Conservation (phyloP, 2,329 filamentous ascomycete genomes). For the Cordyceps fumosorosea region DNA sequence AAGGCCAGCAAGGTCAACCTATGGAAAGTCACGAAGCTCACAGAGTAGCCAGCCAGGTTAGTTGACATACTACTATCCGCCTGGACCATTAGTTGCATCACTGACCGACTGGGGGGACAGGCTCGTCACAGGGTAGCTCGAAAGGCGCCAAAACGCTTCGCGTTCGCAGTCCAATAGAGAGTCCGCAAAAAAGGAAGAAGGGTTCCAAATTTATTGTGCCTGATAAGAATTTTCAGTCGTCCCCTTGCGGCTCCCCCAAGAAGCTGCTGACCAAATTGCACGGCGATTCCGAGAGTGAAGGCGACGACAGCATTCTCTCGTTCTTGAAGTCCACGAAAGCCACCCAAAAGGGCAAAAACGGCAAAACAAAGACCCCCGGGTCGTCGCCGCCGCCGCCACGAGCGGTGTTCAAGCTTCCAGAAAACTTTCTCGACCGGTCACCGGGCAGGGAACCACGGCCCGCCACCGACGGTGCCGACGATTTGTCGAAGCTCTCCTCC, state of each 20-base stretch:
- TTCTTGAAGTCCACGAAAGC: neutral
- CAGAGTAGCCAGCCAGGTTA: slow-evolving; percentile 16
- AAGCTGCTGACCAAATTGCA: slow-evolving; percentile 1
- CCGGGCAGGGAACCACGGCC: neutral
- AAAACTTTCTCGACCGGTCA: neutral
- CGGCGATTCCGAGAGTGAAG: neutral
- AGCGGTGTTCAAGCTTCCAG: slow-evolving; percentile 19
- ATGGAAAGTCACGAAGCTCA: slow-evolving; percentile 20
- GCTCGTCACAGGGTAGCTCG: slow-evolving; percentile 9
- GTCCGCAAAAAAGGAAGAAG: slow-evolving; percentile 8
- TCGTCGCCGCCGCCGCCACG: slow-evolving; percentile 14
- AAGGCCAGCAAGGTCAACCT: slow-evolving; percentile 19
- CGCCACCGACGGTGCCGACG: neutral
- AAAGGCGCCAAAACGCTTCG: neutral
- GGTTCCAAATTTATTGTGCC: neutral
- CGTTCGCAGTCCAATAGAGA: slow-evolving; percentile 6
- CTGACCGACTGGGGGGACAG: neutral
- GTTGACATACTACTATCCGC: neutral
- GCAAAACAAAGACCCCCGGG: neutral
- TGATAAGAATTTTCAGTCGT: neutral
- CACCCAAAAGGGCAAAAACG: neutral
- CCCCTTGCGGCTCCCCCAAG: neutral
- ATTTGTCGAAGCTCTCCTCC: neutral
- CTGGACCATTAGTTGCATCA: too few species aligned
- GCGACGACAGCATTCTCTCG: slow-evolving; percentile 4